Base-by-base conservation (phyloP, 2,329 filamentous ascomycete genomes). In the Elsinoe batatas region DNA sequence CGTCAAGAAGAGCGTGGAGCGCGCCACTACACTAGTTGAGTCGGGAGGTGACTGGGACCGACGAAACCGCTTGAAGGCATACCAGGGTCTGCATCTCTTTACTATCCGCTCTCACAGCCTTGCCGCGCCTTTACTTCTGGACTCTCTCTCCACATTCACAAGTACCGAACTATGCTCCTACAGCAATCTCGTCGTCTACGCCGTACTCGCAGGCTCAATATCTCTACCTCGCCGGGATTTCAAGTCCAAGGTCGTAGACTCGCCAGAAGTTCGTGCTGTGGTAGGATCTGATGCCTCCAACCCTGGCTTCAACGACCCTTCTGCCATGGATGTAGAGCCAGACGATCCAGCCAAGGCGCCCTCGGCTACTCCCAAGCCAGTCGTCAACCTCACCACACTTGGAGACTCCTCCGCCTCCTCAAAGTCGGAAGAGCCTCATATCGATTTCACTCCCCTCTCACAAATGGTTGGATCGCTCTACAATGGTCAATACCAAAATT, bases 131-230 rank as follows among this genome's bases (percentile, higher is more conserved):
- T 81, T 96, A 10, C 85, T 98, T 51, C 88, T 98, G 67, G 93
- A 98, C 77, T 95, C 89, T 68, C 79, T 98, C 62, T 96, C 91
- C 26, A 98, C 93, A 18, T 98, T 98, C 72, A 98, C 93, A 60
- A 96, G 90, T 71, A 96, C 96, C 75, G 93, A 98, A 73, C 83
- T 98, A 50, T 98, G 93, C 83, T 91, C 86, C 62, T 98, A 98
- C 77, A 95, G 90, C 58, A 87, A 83, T 59, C 82, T 98, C 20
- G 93, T 98, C 53, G 84, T 96, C 57, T 98, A 97, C 75, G 90
- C 93, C 1, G 91, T 97, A 18, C 83, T 98, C 33, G 90, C 93
- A 35, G 93, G 93, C 58, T 94, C 91, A 5, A 85, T 97, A 20
- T 93, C 91, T 44, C 81, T 98, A 56, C 95, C 96, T 77, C 87